These are phyloP conservation scores for Calonectria crousiana DNA, from an alignment of 2,329 filamentous ascomycete genomes.

Conservation along the genomic window DNA sequence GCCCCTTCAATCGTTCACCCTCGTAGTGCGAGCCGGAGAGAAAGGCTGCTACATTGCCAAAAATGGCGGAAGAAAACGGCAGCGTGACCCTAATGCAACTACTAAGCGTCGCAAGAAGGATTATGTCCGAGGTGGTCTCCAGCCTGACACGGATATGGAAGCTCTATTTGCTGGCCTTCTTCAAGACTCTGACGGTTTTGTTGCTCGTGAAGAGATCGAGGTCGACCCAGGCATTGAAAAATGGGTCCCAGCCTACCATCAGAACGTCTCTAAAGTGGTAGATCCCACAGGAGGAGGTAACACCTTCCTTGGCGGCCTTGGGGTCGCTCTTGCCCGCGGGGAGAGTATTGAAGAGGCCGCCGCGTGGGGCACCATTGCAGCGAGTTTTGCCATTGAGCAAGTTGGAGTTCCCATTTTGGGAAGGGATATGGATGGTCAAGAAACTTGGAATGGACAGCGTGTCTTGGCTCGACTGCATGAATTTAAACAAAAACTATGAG, in stretches of 20 bases:
- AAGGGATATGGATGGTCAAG: constrained; percentile 56
- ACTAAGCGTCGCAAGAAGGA: constrained; percentile 57
- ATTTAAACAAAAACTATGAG: constrained; percentile 59
- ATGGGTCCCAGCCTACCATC: constrained; percentile 86
- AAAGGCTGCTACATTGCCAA: constrained; percentile 77
- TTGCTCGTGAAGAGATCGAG: constrained; percentile 69
- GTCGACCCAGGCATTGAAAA: constrained; percentile 74
- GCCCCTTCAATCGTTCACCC: constrained; percentile 73
- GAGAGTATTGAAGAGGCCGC: constrained; percentile 76
- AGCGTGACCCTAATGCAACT: constrained; percentile 40
- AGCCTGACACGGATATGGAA: constrained; percentile 72
- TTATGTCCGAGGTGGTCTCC: constrained; percentile 64
- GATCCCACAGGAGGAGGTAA: constrained; percentile 97
- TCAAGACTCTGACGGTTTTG: constrained; percentile 64
- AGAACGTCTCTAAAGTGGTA: constrained; percentile 68
- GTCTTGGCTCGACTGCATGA: constrained; percentile 66
- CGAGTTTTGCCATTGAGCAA: constrained; percentile 95
- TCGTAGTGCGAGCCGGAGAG: constrained; percentile 79
- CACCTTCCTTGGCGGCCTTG: constrained; percentile 78
- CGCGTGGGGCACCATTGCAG: constrained; percentile 83
- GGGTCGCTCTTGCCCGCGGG: constrained; percentile 70
- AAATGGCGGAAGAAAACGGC: constrained; percentile 66
- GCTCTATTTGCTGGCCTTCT: constrained; percentile 70
- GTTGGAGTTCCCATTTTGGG: constrained; percentile 80
- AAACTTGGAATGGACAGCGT: constrained; percentile 72